phyloP scores from a whole-genome alignment of 2,329 filamentous ascomycete genomes.

The Colletotrichum higginsianum region DNA sequence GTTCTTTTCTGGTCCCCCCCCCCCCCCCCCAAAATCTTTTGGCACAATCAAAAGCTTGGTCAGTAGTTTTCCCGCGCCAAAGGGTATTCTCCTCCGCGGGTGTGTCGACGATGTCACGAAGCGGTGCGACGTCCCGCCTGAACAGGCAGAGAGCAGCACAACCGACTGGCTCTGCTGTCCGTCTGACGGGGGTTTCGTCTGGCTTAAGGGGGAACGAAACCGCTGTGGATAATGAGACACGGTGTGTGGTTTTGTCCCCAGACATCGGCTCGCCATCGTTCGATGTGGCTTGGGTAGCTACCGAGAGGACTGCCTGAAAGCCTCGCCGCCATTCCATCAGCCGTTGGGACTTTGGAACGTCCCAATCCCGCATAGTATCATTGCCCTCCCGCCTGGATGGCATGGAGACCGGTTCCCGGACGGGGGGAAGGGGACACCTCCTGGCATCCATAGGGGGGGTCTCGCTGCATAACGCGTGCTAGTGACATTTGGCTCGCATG shows the following conservation, averaged over 20 bases:
- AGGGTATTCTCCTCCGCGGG: neutral
- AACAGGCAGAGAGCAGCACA: neutral
- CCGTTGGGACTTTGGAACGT: conserved; percentile 5
- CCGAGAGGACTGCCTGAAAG: neutral
- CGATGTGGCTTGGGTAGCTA: neutral
- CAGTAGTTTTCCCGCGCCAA: neutral
- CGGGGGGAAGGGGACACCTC: neutral
- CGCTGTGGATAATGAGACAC: too few species aligned
- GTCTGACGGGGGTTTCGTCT: too few species aligned
- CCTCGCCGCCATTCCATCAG: neutral
- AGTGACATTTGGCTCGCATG: conserved; percentile 1
- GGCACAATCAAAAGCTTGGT: neutral
- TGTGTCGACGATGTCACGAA: conserved; percentile 10
- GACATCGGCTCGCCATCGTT: too few species aligned
- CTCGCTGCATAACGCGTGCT: neutral
- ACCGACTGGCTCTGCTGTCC: neutral
- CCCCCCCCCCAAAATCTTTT: neutral
- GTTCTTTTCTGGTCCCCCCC: too few species aligned
- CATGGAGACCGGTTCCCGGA: neutral
- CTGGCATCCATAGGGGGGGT: neutral
- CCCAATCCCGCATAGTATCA: neutral
- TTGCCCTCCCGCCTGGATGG: neutral
- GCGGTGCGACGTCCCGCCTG: conserved; percentile 3
- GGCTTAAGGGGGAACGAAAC: neutral
- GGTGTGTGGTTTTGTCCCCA: too few species aligned